Base-by-base conservation (phyloP, 192 early-diverging fungal genomes). In the Coemansia sp. region DNA sequence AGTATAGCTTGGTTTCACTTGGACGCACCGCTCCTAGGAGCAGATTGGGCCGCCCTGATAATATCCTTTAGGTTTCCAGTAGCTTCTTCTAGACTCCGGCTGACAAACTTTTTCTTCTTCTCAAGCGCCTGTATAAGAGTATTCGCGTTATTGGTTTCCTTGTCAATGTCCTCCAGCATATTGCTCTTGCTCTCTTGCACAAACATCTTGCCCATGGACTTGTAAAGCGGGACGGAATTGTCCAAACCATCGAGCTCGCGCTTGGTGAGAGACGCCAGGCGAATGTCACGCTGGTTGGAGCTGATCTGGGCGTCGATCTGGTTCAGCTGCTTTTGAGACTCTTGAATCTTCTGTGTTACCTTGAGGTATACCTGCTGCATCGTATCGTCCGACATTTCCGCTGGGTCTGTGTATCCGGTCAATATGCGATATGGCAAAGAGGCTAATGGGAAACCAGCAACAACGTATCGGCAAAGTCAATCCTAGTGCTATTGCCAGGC, bases 191-290 rank as follows among this genome's bases (percentile, higher is more conserved):
- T 58, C 31, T 74, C 80, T 33, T 77, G 75, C 24, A 78, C 59
- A 61, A 83, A 83, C 79, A 83, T 83, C 63, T 83, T 83, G 63
- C 80, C 80, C 50, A 78, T 68, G 20, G 75, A 74, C 54, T 70
- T 77, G 69, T 83, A 83, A 24, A 77, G 31, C 0, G 80, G 68
- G 14, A 70, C 69, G 1, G 57, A 52, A 9, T 5, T 27, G 63
- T 71, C 72, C 19, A 83, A 63, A 0, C 63, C 68, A 23, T 83
- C 72, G 52, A 83, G 54, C 51, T 83, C 80, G 57, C 75, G 75
- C 54, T 63, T 64, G 52, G 80, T 83, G 17, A 83, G 72, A 6
- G 68, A 57, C 3, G 75, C 75, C 1, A 77, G 70, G 9, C 80
- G 80, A 0, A 59, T 55, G 33, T 83, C 80, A 57, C 80, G 80